A percentile compares a stretch with the other conserved stretches of the same genome.
Conservation (phyloP, 2,329 filamentous ascomycete species). For the Fusarium haematococcum region DNA sequence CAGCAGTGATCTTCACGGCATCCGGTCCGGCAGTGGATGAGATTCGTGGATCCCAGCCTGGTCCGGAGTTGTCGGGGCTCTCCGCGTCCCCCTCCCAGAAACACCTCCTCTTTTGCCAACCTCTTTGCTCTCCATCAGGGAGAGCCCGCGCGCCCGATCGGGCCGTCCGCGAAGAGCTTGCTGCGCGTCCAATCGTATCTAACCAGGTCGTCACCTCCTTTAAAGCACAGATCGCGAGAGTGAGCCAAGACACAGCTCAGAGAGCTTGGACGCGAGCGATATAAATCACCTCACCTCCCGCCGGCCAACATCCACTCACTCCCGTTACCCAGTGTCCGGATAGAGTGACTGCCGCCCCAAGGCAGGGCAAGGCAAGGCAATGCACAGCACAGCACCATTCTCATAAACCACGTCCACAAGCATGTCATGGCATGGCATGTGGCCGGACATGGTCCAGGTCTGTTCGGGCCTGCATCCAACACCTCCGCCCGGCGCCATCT, state of each 20-base stretch:
- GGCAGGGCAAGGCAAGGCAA: background rate
- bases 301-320: background rate
- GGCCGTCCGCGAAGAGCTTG: background rate
- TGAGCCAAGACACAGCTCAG: background rate
- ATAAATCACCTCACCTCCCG: constrained; percentile 14
- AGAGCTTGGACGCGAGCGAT: background rate
- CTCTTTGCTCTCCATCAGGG: background rate
- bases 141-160: constrained; percentile 1
- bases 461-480: constrained; percentile 25
- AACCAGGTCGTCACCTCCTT: background rate
- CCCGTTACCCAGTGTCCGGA: constrained; percentile 13
- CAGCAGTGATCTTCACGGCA: constrained; percentile 14
- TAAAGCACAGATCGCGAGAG: background rate
- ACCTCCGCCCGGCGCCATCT: constrained; percentile 25
- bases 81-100: constrained; percentile 23
- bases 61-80: constrained; percentile 31
- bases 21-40: constrained; percentile 32
- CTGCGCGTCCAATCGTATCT: background rate
- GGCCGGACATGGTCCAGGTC: constrained; percentile 34
- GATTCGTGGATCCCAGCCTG: constrained; percentile 22
- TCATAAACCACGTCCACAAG: background rate
- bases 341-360: background rate
- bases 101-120: background rate
- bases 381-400: background rate
- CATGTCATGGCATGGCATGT: constrained; percentile 3